These are phyloP conservation scores for Fusarium lyarnte DNA, from an alignment of 2,329 filamentous ascomycete genomes.

Conservation along the genomic window DNA sequence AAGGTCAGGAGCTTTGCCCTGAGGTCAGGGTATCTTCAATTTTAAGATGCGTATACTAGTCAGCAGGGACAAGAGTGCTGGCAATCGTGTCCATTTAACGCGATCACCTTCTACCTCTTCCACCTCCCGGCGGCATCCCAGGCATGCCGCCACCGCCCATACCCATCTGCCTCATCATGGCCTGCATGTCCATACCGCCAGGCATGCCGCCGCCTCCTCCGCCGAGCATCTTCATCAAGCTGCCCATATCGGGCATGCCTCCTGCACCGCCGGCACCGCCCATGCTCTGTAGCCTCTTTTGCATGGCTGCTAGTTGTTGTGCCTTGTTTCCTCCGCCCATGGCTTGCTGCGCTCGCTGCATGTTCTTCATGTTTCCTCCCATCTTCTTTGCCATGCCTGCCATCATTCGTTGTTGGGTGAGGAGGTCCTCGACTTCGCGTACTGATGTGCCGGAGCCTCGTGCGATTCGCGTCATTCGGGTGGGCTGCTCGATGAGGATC, in stretches of 20 bases:
- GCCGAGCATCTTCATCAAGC: constrained; percentile 91
- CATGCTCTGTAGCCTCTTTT: constrained; percentile 94
- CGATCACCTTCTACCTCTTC: constrained; percentile 44
- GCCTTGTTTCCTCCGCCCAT: constrained; percentile 92
- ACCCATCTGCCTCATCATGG: constrained; percentile 80
- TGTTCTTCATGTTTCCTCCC: constrained; percentile 97
- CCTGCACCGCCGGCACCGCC: constrained; percentile 75
- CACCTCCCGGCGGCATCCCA: constrained; percentile 42
- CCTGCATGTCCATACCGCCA: constrained; percentile 78
- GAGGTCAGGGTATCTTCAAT: background rate
- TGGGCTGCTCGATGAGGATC: constrained; percentile 90
- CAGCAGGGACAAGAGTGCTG: background rate
- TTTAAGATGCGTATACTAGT: background rate
- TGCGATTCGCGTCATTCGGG: constrained; percentile 91
- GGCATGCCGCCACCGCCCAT: constrained; percentile 64
- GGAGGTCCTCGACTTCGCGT: constrained; percentile 90
- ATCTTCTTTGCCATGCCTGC: constrained; percentile 99
- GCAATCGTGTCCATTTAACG: background rate
- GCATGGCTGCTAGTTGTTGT: constrained; percentile 96
- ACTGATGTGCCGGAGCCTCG: constrained; percentile 91
- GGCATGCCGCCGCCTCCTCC: constrained; percentile 60
- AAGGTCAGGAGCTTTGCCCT: background rate
- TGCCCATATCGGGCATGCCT: constrained; percentile 83
- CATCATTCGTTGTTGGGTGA: constrained; percentile 99
- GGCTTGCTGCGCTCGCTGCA: constrained; percentile 90